phyloP scores from a whole-genome alignment of 2,329 filamentous ascomycete species.

The Coleophoma eucalyptorum region DNA sequence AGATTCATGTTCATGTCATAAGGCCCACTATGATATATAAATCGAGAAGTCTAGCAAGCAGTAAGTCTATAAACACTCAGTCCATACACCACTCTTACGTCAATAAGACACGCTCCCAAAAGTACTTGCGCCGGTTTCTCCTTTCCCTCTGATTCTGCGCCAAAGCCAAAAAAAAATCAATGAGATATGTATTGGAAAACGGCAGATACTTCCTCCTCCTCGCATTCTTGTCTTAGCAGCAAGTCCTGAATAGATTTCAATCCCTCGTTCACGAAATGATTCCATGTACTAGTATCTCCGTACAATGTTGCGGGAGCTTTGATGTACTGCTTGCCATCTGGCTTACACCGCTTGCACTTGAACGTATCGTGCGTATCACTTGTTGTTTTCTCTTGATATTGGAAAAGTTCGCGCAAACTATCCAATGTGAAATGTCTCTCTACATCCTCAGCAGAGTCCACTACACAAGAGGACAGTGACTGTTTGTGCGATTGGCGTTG shows the following conservation, averaged over 20 bases:
- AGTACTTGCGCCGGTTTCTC: too few relatives aligned
- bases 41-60: too few relatives aligned
- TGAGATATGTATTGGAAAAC: conserved; percentile 99
- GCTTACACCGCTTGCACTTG: conserved; percentile 93
- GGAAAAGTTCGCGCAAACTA: conserved; percentile 87
- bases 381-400: conserved; percentile 78
- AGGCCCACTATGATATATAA: too few relatives aligned
- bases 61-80: too few relatives aligned
- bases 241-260: conserved; percentile 86
- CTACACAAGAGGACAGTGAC: conserved; percentile 90
- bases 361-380: conserved; percentile 98
- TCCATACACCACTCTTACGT: too few relatives aligned
- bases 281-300: conserved; percentile 98
- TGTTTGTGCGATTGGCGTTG: conserved; percentile 98
- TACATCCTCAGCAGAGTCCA: conserved; percentile 94
- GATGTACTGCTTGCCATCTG: conserved; percentile 80
- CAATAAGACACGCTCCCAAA: too few relatives aligned
- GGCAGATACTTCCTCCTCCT: conserved; percentile 77
- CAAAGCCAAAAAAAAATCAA: conserved; percentile 26
- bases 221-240: conserved; percentile 79
- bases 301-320: conserved; percentile 96
- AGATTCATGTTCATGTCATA: too few relatives aligned
- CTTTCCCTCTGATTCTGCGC: too few relatives aligned
- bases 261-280: conserved; percentile 85
- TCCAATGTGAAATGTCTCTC: conserved; percentile 95